Evolutionary conservation across 345 rosid genomes (phyloP).

Genomic region (Kandelia obovata): DNA sequence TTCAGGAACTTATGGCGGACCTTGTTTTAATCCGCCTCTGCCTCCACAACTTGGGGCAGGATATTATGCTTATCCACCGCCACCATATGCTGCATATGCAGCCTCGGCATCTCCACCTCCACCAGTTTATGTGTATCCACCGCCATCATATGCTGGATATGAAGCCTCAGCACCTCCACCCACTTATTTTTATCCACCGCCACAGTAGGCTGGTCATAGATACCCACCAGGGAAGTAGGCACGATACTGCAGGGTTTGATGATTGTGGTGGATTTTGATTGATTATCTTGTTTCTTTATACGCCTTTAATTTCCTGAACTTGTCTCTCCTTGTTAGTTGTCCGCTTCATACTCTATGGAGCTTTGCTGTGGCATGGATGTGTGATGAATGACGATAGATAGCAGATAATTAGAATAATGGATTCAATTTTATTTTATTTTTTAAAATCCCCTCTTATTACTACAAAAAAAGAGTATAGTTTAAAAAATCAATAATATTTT

Average conservation of each 20-base stretch:
- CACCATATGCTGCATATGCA: constrained; percentile 12
- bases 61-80: constrained; percentile 24
- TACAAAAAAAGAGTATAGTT: too few species aligned
- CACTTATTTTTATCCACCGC: constrained; percentile 1
- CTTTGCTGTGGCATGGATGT: too few species aligned
- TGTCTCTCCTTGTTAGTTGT: too few species aligned
- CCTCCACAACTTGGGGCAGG: constrained; percentile 15
- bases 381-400: too few species aligned
- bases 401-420: too few species aligned
- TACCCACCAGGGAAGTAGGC: constrained; percentile 26
- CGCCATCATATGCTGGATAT: not conserved
- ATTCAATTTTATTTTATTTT: too few species aligned
- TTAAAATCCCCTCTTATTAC: too few species aligned
- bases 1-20: constrained; percentile 4
- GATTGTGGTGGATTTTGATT: constrained; percentile 34
- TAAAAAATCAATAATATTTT: too few species aligned
- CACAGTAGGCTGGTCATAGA: constrained; percentile 16
- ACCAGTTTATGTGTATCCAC: constrained; percentile 21
- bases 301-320: too few species aligned
- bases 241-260: constrained; percentile 22
- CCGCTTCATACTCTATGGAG: too few species aligned
- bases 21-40: constrained; percentile 21
- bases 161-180: too few species aligned
- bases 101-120: constrained; percentile 30
- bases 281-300: not conserved